Base-by-base conservation (phyloP, 2,329 filamentous ascomycete genomes). In the Exutisphaerella laricina region DNA sequence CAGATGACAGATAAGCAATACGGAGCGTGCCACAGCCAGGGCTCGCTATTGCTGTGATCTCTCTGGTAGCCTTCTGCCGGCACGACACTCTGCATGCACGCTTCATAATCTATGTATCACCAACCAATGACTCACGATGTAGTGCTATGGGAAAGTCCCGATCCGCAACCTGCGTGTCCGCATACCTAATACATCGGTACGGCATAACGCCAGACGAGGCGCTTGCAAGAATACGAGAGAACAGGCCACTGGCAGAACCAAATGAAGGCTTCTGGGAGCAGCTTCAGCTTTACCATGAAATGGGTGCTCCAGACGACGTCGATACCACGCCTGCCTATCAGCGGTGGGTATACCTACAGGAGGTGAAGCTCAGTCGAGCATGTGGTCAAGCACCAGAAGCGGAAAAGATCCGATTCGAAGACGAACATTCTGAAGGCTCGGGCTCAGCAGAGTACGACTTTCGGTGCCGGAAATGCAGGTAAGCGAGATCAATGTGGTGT, bases 71-170 rank as follows among this genome's bases (percentile, higher is more conserved):
- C n/a, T 13, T 25, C 10, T 23, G 20, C 16, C 21, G 34, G 4
- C 34, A 23, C 13, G 9, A 5, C 12, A 9, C 3, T 38, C 20
- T 14, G 6, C 13, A 21, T 37, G 20, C 25, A 22, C 20, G 29
- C 35, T 14, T n/a, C n/a, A n/a, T n/a, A n/a, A 23, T 34, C 23
- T 16, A 13, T 17, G 14, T 18, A 9, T 21, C 33, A 32, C 22
- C 8, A 29, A 33, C 42, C 43, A 39, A 49, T 28, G 25, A 21
- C 36, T 46, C 41, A 47, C 39, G n/a, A 43, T 46, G 35, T 45
- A 60, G 92, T 74, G 90, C 88, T 16, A 95, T 95, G 81, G 92
- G 92, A 40, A 94, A 94, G 68, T 96, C 89, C 23, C 85, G 92
- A 46, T 97, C 90, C 35, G 85, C 90, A 53, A 83, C 88, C 22